These are phyloP conservation scores for Scytalidium sp. DNA, from an alignment of 2,329 filamentous ascomycete species.

Conservation along the genomic window DNA sequence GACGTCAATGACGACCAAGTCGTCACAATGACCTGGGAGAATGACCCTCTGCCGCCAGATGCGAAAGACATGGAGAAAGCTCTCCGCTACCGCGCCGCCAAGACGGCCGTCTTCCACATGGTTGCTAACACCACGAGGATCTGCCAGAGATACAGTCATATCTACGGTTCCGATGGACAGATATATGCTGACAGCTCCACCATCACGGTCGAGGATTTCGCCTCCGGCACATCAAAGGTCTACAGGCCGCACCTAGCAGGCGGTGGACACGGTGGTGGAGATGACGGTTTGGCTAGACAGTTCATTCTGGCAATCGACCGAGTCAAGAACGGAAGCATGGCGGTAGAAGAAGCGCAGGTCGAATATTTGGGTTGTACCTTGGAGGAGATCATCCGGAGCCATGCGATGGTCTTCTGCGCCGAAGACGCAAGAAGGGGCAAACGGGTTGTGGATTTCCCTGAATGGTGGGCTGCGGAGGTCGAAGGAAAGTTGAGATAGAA, in stretches of 20 bases:
- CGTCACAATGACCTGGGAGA: slow-evolving; percentile 85
- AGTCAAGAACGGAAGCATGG: slow-evolving; percentile 69
- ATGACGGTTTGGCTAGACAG: slow-evolving; percentile 74
- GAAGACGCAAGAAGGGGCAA: slow-evolving; percentile 75
- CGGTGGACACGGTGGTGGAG: slow-evolving; percentile 73
- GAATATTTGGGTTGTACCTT: slow-evolving; percentile 77
- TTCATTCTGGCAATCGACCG: slow-evolving; percentile 80
- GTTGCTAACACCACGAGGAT: slow-evolving; percentile 84
- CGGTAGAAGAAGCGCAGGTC: slow-evolving; percentile 68
- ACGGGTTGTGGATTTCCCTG: slow-evolving; percentile 69
- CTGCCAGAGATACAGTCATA: slow-evolving; percentile 78
- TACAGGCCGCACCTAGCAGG: slow-evolving; percentile 59
- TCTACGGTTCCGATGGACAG: slow-evolving; percentile 86
- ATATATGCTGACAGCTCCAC: slow-evolving; percentile 77
- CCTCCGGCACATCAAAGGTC: slow-evolving; percentile 45
- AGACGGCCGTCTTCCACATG: slow-evolving; percentile 92
- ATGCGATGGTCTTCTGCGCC: slow-evolving; percentile 90
- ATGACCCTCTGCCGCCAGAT: slow-evolving; percentile 47
- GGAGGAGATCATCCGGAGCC: slow-evolving; percentile 84
- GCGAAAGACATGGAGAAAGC: slow-evolving; percentile 14
- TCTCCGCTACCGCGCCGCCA: slow-evolving; percentile 54
- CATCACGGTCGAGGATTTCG: slow-evolving; percentile 75
- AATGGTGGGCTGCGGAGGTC: slow-evolving; percentile 69
- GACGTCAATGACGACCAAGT: slow-evolving; percentile 91
- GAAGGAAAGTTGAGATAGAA: slow-evolving; percentile 19